Conservation (phyloP, 331 rosid species). For the Telfairia occidentalis region DNA sequence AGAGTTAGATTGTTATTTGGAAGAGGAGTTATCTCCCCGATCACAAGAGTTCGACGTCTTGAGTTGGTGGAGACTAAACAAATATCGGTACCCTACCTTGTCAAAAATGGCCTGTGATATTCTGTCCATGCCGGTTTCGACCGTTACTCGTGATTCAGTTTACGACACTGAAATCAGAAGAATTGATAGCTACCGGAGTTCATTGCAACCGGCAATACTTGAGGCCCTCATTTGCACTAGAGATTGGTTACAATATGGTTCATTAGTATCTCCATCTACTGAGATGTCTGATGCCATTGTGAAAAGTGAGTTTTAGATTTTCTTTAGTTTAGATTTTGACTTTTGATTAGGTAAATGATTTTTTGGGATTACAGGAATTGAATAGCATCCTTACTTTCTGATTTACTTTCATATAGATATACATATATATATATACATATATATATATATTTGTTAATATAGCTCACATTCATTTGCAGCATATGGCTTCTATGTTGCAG, state of each 20-base stretch:
- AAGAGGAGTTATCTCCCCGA: slow-evolving; percentile 38
- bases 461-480: slow-evolving; percentile 1
- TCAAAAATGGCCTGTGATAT: slow-evolving; percentile 78
- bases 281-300: slow-evolving; percentile 34
- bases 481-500: neutral
- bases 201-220: slow-evolving; percentile 37
- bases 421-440: no score
- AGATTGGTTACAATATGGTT: slow-evolving; percentile 61
- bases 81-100: slow-evolving; percentile 56
- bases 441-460: neutral
- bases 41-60: slow-evolving; percentile 53
- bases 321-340: slow-evolving; percentile 17
- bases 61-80: slow-evolving; percentile 73
- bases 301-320: slow-evolving; percentile 36
- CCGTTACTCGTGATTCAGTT: slow-evolving; percentile 47
- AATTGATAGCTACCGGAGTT: slow-evolving; percentile 51
- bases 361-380: neutral
- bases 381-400: neutral
- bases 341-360: slow-evolving; percentile 8
- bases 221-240: slow-evolving; percentile 79
- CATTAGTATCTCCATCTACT: slow-evolving; percentile 18
- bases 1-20: slow-evolving; percentile 80
- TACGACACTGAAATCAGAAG: slow-evolving; percentile 52
- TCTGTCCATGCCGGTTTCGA: slow-evolving; percentile 63
- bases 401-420: slow-evolving; percentile 5